Evolutionary conservation across 1,139 yeast genomes (phyloP).

Genomic region (Debaryomycetaceae sp.): DNA sequence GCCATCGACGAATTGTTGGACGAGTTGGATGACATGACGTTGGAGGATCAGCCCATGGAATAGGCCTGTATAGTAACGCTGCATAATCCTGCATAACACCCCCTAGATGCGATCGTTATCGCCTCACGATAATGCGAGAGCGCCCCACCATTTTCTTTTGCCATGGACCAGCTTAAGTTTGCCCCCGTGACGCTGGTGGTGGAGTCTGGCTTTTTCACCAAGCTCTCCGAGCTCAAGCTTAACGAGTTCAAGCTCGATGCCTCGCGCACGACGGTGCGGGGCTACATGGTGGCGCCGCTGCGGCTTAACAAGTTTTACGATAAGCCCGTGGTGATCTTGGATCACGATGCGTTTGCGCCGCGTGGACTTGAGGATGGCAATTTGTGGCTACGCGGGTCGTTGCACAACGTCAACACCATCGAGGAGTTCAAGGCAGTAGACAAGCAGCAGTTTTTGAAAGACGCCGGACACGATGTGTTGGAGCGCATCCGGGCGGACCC

Average conservation of each 20-base stretch:
- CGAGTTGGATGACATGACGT: conserved; percentile 88
- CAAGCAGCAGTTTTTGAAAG: conserved; percentile 52
- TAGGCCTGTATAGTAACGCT: no score
- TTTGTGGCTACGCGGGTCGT: conserved; percentile 16
- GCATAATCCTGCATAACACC: conserved; percentile 1
- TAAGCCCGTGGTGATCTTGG: conserved; percentile 35
- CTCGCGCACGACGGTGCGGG: conserved; percentile 36
- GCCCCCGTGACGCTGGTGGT: conserved; percentile 66
- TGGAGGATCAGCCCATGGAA: conserved; percentile 47
- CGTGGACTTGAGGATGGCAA: no score
- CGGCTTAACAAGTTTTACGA: conserved; percentile 38
- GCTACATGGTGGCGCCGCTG: conserved; percentile 28
- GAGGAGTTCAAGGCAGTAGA: conserved; percentile 74
- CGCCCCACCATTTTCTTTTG: no score
- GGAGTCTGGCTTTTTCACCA: conserved; percentile 82
- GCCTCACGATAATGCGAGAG: neutral
- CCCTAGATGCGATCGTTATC: neutral
- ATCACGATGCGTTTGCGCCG: conserved; percentile 41
- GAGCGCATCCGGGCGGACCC: conserved; percentile 10
- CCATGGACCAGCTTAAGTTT: conserved; percentile 29
- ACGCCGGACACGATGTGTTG: conserved; percentile 34
- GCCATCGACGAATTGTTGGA: conserved; percentile 82
- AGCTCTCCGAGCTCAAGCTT: conserved; percentile 62
- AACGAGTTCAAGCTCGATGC: conserved; percentile 62
- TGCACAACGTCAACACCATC: conserved; percentile 72